phyloP scores from a whole-genome alignment of 73 alveolate genomes.

The Paramecium sonneborni region DNA sequence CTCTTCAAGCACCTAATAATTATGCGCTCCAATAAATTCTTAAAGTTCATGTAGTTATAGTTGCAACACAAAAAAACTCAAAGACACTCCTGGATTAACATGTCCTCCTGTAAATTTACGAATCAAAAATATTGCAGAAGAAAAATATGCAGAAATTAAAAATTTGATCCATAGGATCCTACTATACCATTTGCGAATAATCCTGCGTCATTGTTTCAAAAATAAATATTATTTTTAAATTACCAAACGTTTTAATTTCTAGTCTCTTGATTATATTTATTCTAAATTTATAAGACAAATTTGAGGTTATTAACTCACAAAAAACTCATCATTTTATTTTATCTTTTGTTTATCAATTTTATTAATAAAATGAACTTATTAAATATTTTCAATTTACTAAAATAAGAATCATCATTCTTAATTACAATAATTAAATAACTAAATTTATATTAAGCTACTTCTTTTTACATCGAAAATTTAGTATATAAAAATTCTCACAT shows the following conservation, averaged over 20 bases:
- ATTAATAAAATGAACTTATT: too few species aligned
- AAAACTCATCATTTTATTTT: too few species aligned
- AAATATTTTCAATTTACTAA: too few species aligned
- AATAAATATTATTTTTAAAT: background rate
- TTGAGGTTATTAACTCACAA: too few species aligned
- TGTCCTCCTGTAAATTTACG: constrained; percentile 24
- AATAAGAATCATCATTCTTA: too few species aligned
- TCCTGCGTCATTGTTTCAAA: background rate
- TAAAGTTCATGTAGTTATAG: background rate
- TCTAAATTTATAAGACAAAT: too few species aligned
- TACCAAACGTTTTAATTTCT: background rate
- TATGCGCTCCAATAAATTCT: constrained; percentile 20
- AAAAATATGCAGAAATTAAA: background rate
- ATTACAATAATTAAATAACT: too few species aligned
- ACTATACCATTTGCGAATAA: background rate
- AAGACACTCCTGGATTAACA: constrained; percentile 24
- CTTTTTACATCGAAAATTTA: too few species aligned
- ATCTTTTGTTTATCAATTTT: too few species aligned
- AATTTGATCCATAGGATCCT: background rate
- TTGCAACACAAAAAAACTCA: constrained; percentile 4
- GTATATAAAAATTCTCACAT: too few species aligned
- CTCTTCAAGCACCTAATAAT: background rate
- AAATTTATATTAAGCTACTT: too few species aligned
- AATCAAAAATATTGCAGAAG: background rate
- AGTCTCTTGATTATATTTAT: too few species aligned